phyloP scores from a whole-genome alignment of 73 alveolate genomes.

The Durusdinium trenchii region DNA sequence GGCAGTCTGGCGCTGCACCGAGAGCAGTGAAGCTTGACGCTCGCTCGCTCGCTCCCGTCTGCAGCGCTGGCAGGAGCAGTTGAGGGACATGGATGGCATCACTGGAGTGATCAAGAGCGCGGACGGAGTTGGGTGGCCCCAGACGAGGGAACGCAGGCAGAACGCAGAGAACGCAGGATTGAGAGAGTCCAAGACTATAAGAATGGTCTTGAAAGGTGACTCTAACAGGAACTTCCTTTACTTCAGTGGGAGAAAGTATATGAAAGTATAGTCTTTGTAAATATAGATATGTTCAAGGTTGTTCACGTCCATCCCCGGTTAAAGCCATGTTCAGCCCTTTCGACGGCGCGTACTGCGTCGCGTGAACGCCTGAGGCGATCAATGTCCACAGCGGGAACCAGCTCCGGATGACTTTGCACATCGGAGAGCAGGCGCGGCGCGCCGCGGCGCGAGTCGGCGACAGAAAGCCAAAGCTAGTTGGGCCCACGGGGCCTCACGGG shows the following conservation, averaged over 20 bases:
- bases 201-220: no score
- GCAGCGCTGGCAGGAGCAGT: conserved; percentile 65
- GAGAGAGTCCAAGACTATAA: no score
- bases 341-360: neutral
- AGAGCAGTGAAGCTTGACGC: no score
- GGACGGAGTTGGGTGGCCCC: conserved; percentile 37
- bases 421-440: conserved; percentile 64
- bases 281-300: no score
- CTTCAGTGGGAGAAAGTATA: no score
- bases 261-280: no score
- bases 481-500: neutral
- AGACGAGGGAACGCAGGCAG: neutral
- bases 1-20: no score
- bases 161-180: no score
- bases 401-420: conserved; percentile 71
- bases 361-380: conserved; percentile 13
- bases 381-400: conserved; percentile 93
- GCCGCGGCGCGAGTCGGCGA: no score
- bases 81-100: conserved; percentile 88
- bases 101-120: conserved; percentile 80
- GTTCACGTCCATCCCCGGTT: no score
- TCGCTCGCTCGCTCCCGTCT: no score
- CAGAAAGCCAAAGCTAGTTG: neutral
- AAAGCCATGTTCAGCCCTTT: neutral
- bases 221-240: no score